Evolutionary conservation across 345 rosid species (phyloP), one percentile per base, ranked within the genome.

Genomic region (Pistacia vera): DNA sequence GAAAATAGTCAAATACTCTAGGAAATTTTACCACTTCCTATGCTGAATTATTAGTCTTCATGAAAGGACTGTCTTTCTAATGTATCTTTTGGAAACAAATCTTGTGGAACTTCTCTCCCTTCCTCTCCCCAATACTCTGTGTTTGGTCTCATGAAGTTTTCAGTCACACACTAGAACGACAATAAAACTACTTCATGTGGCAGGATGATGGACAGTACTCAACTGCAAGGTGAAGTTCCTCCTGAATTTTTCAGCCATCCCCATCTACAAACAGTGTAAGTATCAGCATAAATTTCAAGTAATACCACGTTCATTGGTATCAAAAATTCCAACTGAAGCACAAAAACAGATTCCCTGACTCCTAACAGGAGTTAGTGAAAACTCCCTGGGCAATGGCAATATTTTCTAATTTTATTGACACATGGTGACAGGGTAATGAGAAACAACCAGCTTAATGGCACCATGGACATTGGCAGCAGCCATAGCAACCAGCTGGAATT

Each of bases 241-340:
- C 0, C 11, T 41, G 11, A 44, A 3, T 70, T 94, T 36, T 96
- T 94, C 84, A 83, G 84, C 83, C 88, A 88, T 74, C 4, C 74
- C 67, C 44, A 77, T 59, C 84, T 97, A 77, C 89, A 91, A 83
- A 91, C 89, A 2, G 89, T 90, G 99, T 97, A 69, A 84, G 98
- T 81, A 16, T 35, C 54, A 25, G 36, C 58, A 54, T 52, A 49
- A n/a, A 46, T 70, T 67, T 74, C 54, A 28, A 3, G 17, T 44
- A 68, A 46, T 64, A 12, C 2, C 22, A 14, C 56, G 54, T 6
- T 25, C 65, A 16, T 8, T 12, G 51, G 38, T 22, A 8, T 57
- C 22, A 13, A 10, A 76, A 46, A 62, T 65, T 55, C 44, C 44
- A 62, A 55, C 55, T 51, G 28, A 62, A 56, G 73, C 65, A 38